Conservation (phyloP, 352 stramenopile species). For the Globisporangium mamillatum region DNA sequence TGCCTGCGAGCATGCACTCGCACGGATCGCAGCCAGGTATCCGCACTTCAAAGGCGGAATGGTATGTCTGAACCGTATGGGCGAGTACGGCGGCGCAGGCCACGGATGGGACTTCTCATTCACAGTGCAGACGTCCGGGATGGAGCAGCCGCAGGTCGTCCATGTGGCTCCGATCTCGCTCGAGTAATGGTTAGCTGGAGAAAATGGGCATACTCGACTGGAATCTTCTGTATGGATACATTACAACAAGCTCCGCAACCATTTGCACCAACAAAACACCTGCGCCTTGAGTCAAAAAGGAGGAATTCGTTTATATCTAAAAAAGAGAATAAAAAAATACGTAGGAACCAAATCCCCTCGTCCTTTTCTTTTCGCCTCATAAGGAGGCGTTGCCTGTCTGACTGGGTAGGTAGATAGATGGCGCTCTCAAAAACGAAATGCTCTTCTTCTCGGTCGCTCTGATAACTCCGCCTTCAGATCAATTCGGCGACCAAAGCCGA, state of each 20-base stretch:
- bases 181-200: conserved; percentile 11
- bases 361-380: background rate
- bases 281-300: background rate
- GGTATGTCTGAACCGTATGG: conserved; percentile 72
- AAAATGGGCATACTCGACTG: background rate
- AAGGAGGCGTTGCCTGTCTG: background rate
- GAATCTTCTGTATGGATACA: background rate
- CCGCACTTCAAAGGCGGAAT: conserved; percentile 74
- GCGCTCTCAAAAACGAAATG: background rate
- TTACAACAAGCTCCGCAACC: background rate
- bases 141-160: conserved; percentile 51
- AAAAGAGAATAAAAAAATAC: background rate
- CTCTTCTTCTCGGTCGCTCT: background rate
- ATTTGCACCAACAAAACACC: background rate
- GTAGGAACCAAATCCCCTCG: background rate
- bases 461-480: background rate
- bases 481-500: background rate
- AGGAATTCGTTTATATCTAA: conserved; percentile 6
- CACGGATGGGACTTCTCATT: conserved; percentile 77
- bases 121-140: conserved; percentile 57
- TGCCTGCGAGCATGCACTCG: conserved; percentile 55
- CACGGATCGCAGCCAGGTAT: conserved; percentile 48
- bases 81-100: conserved; percentile 70
- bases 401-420: background rate
- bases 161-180: conserved; percentile 40